Base-by-base conservation (phyloP, 192 early-diverging fungal genomes). In the Podila clonocystis region DNA sequence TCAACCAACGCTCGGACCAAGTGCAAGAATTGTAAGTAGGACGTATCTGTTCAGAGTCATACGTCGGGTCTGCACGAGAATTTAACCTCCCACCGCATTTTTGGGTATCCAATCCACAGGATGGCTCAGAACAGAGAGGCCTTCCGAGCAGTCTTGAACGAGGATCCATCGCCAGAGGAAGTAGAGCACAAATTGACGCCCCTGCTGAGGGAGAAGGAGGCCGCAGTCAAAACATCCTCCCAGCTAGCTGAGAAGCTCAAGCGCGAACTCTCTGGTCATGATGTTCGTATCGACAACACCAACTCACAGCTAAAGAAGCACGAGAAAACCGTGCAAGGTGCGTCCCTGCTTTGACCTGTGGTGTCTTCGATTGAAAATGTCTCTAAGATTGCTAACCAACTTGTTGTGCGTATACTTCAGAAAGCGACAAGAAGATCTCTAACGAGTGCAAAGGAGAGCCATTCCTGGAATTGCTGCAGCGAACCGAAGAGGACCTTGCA, bases 161-260 rank as follows among this genome's bases (percentile, higher is more conserved):
- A 58, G 7, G 29, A 7, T 30, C 62, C 67, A 13, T 20, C 26
- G 4, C 62, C 77, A 5, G 77, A 80, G 15, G 50, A 61, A 0
- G 45, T 69, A 1, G 77, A 80, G 55, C 70, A 74, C 12, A 68
- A 82, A 33, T 76, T 84, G 58, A 15, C 28, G 20, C 78, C 84
- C 3, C 77, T 84, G 58, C 78, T 89, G 61, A 76, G 76, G 41
- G 84, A 89, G 34, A 82, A 86, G 66, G 84, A 84, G 57, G 55
- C 69, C 5, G 77, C 87, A 33, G 72, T 85, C 17, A 61, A 69
- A n/a, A 30, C 75, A 3, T 64, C 91, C 13, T 82, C 74, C 2
- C 55, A 80, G 36, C 19, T 58, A 0, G 19, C 75, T 1, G 82
- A 70, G 30, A 31, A 61, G 33, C 59, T 29, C 45, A 75, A 67